Conservation (phyloP, 2,329 filamentous ascomycete species). For the Fusarium xylarioides region DNA sequence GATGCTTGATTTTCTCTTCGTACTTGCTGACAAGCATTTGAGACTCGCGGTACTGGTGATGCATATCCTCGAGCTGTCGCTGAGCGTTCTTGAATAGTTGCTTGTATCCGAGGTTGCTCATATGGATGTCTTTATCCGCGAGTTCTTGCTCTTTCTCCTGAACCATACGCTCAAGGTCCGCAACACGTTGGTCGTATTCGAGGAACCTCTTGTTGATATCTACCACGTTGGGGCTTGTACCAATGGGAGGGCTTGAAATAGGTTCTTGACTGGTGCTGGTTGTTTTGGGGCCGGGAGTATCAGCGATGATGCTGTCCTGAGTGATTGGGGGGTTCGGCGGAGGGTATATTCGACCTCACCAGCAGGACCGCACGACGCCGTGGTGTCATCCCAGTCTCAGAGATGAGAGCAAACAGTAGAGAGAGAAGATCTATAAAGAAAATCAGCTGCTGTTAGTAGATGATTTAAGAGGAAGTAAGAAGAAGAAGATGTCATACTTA, state of each 20-base stretch:
- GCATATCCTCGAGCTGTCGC: not conserved
- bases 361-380: not conserved
- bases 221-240: accelerated
- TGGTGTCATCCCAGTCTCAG: not conserved
- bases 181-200: not conserved
- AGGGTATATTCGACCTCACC: not conserved
- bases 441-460: too few species aligned
- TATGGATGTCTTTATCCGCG: not conserved
- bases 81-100: not conserved
- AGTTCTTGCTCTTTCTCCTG: not conserved
- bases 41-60: accelerated
- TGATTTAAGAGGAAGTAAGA: too few species aligned
- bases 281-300: not conserved
- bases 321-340: too few species aligned
- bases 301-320: too few species aligned
- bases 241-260: not conserved
- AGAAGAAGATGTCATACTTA: not conserved
- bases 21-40: too few species aligned
- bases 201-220: not conserved
- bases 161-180: not conserved
- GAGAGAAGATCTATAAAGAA: not conserved
- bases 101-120: not conserved
- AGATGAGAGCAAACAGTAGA: accelerated
- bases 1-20: too few species aligned
- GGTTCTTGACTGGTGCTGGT: not conserved